phyloP scores from a whole-genome alignment of 2,329 filamentous ascomycete genomes.

The Colletotrichum sublineola region DNA sequence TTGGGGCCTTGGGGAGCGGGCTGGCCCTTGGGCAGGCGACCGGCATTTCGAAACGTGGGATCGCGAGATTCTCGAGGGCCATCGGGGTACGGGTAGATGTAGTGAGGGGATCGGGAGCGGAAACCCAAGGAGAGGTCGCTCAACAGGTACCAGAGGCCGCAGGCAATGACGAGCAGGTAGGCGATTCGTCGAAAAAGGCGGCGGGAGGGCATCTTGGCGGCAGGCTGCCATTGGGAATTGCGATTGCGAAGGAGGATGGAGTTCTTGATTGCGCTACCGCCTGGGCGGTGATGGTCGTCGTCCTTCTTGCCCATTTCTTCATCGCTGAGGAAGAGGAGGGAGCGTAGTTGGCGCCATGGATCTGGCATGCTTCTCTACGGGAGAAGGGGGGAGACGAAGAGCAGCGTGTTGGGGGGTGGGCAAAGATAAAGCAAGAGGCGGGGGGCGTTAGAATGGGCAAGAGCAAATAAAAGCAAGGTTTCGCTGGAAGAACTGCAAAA shows the following conservation, averaged over 20 bases:
- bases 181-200: constrained; percentile 67
- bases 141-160: constrained; percentile 73
- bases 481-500: constrained; percentile 23
- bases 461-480: constrained; percentile 8
- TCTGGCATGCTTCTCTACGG: constrained; percentile 52
- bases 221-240: constrained; percentile 56
- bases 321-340: constrained; percentile 62
- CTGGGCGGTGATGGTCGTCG: constrained; percentile 62
- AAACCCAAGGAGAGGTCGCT: constrained; percentile 69
- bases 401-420: constrained; percentile 3
- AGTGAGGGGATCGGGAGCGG: constrained; percentile 51
- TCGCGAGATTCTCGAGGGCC: constrained; percentile 32
- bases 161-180: constrained; percentile 61
- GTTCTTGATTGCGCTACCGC: constrained; percentile 15
- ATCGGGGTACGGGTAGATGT: constrained; percentile 50
- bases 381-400: constrained; percentile 3
- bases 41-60: constrained; percentile 16
- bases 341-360: constrained; percentile 49
- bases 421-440: constrained; percentile 5
- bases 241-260: constrained; percentile 46
- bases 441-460: constrained; percentile 12
- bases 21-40: constrained; percentile 41
- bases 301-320: constrained; percentile 72
- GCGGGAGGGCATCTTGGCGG: constrained; percentile 61
- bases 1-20: constrained; percentile 39